Percentiles rank a stretch among this genome's conserved stretches.
Evolutionary conservation across 306 rosid species (phyloP).

Genomic region (Oxytropis ochrocephala): DNA sequence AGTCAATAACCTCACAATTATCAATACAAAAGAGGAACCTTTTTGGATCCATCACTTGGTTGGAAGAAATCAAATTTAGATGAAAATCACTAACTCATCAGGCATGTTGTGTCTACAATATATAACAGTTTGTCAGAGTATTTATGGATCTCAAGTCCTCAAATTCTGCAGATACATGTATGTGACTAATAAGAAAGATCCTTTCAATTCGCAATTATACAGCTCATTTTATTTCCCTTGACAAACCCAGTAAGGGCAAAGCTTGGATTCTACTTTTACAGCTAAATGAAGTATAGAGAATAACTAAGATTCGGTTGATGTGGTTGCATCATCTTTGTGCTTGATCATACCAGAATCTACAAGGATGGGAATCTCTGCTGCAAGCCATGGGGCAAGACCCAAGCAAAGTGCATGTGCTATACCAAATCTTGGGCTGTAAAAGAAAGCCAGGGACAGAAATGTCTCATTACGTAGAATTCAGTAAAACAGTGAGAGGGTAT

Average conservation of each 20-base stretch:
- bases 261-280: slow-evolving; percentile 32
- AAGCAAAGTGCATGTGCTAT: slow-evolving; percentile 96
- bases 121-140: neutral
- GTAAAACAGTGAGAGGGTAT: neutral
- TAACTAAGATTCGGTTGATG: slow-evolving; percentile 68
- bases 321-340: slow-evolving; percentile 88
- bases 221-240: slow-evolving; percentile 39
- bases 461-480: slow-evolving; percentile 9
- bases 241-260: slow-evolving; percentile 4
- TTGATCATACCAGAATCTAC: slow-evolving; percentile 99
- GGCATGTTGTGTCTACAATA: slow-evolving; percentile 16
- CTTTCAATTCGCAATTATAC: slow-evolving; percentile 25
- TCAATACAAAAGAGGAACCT: neutral
- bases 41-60: neutral
- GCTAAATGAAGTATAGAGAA: neutral
- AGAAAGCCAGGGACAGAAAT: slow-evolving; percentile 16
- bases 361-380: slow-evolving; percentile 92
- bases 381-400: slow-evolving; percentile 99
- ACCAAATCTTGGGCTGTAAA: slow-evolving; percentile 93
- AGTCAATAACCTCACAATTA: neutral
- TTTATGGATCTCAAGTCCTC: slow-evolving; percentile 12
- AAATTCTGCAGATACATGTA: slow-evolving; percentile 21
- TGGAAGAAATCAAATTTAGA: neutral
- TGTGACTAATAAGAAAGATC: slow-evolving; percentile 10
- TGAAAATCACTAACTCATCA: neutral